phyloP scores from a whole-genome alignment of 768 basidiomycete species.

The Podaxis pistillaris region DNA sequence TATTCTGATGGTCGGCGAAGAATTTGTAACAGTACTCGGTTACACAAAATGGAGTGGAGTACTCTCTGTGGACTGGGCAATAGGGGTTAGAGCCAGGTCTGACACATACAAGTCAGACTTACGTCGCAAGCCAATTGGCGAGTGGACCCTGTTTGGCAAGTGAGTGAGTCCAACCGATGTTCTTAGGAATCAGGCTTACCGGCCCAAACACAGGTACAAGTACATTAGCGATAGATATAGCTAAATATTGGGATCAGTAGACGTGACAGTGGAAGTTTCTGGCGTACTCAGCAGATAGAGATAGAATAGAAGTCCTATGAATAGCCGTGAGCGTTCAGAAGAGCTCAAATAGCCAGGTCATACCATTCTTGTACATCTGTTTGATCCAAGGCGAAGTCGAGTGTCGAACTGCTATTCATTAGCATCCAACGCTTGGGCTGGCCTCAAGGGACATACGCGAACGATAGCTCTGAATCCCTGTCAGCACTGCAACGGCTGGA shows the following conservation, averaged over 20 bases:
- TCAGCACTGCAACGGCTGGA: slow-evolving; percentile 37
- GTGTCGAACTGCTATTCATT: slow-evolving; percentile 27
- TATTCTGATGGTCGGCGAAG: slow-evolving; percentile 26
- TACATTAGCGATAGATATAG: slow-evolving; percentile 38
- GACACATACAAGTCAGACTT: slow-evolving; percentile 14
- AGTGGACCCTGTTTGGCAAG: slow-evolving; percentile 25
- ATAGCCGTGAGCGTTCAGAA: neutral
- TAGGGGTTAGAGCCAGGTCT: neutral
- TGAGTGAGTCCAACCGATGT: no score
- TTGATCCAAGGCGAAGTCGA: slow-evolving; percentile 35
- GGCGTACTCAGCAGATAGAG: slow-evolving; percentile 34
- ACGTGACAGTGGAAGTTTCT: neutral
- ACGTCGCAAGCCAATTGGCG: slow-evolving; percentile 44
- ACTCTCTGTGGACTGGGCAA: slow-evolving; percentile 37
- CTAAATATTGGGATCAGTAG: slow-evolving; percentile 19
- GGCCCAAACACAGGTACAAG: slow-evolving; percentile 36
- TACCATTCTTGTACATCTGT: slow-evolving; percentile 40
- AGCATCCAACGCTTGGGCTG: neutral
- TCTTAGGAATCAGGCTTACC: slow-evolving; percentile 22
- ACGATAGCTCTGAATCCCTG: slow-evolving; percentile 33
- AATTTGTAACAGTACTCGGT: slow-evolving; percentile 41
- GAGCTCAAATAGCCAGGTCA: neutral
- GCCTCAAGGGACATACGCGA: slow-evolving; percentile 29
- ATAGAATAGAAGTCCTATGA: slow-evolving; percentile 38
- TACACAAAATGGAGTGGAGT: slow-evolving; percentile 42